A percentile compares a stretch with the other conserved stretches of the same genome.
Conservation (phyloP, 345 rosid species). For the Reutealis trisperma region DNA sequence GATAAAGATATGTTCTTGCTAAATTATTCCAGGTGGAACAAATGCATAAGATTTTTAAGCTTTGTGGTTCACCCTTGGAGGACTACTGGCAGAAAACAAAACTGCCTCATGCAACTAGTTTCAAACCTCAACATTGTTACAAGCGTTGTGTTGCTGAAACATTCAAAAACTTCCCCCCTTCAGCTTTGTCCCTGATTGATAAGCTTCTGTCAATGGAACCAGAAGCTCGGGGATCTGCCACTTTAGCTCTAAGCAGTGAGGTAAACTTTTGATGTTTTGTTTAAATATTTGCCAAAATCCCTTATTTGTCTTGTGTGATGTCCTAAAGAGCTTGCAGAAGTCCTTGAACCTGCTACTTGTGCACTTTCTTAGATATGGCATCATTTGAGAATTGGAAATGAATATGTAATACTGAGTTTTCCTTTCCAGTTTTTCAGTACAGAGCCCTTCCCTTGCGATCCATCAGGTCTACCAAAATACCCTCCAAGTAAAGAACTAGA, state of each 20-base stretch:
- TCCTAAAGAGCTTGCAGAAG: too few species aligned
- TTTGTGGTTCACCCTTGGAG: constrained; percentile 86
- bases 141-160: constrained; percentile 20
- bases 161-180: constrained; percentile 27
- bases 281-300: neutral
- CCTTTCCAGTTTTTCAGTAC: constrained; percentile 19
- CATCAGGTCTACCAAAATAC: constrained; percentile 32
- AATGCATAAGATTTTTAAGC: constrained; percentile 93
- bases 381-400: neutral
- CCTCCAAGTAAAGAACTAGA: constrained; percentile 32
- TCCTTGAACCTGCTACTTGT: too few species aligned
- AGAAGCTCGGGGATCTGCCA: constrained; percentile 23
- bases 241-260: constrained; percentile 24
- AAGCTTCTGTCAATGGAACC: constrained; percentile 27
- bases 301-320: too few species aligned
- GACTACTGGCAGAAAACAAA: constrained; percentile 74
- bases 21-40: constrained; percentile 73
- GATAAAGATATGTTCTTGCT: neutral
- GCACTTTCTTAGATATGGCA: too few species aligned
- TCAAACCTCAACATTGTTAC: constrained; percentile 29
- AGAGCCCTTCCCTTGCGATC: constrained; percentile 27
- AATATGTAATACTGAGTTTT: neutral
- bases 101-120: constrained; percentile 45
- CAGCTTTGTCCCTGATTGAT: constrained; percentile 27
- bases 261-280: constrained; percentile 3